Evolutionary conservation across 441 rosid species (phyloP), one percentile per base, ranked within the genome.

Genomic region (Jatropha multifida): DNA sequence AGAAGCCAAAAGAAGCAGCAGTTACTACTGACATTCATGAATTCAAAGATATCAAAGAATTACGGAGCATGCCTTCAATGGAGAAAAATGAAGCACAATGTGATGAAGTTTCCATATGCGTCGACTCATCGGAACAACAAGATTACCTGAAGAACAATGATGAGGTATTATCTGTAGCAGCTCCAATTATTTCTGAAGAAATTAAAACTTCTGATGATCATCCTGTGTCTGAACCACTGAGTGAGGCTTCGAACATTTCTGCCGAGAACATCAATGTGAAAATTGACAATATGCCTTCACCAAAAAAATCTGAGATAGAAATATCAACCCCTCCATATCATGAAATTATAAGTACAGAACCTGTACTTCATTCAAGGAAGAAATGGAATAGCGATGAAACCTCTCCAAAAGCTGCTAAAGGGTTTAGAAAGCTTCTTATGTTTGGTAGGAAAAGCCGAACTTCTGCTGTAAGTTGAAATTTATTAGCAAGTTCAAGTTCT

Each of bases 321-420:
- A 75, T 84, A 37, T 80, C 96, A 14, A 93, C 98, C 58, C 90
- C 96, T 20, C 92, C 92, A 3, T 88, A 78, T 49, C 82, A 81
- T 69, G 83, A 71, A 74, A 75, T 44, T 6, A 11, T 80, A 77
- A 79, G 68, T 27, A 48, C 67, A 18, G 97, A 91, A 73, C 68
- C 80, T 51, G 56, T 79, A 56, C 51, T 76, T 60, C 88, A 86
- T 69, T 80, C 92, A 18, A 86, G 98, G 85, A 95, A 90, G 92
- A 93, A 92, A 76, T 95, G 99, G 98, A 88, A 82, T 88, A 87
- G 79, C 44, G 96, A 87, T 3, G 95, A 86, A 58, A 85, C 76
- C 79, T 85, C 94, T 62, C 91, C 94, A 7, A 95, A 92, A 84
- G 90, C 89, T n/a, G 87, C 90, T 40, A 95, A 92, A 89, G 97